These are phyloP conservation scores for Millerago galiae DNA, from an alignment of 805 yeast genomes.

Conservation along the genomic window DNA sequence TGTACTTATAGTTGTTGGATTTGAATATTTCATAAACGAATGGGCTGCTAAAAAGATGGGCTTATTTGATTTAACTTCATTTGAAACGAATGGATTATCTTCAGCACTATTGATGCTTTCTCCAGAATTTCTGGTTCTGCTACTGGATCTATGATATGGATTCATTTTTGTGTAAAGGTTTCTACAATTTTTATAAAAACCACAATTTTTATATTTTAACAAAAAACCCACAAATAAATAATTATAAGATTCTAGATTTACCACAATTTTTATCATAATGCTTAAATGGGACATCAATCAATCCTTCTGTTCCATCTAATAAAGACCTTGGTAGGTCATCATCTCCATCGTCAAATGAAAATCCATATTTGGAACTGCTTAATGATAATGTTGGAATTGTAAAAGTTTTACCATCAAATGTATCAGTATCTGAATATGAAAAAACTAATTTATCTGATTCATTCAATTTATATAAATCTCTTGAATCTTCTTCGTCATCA, in stretches of 20 bases:
- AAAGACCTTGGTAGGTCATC: conserved; percentile 1
- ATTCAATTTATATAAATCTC: background rate
- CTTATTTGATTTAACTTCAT: background rate
- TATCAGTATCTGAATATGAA: background rate
- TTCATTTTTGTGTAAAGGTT: background rate
- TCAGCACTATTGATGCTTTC: background rate
- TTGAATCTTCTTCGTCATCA: background rate
- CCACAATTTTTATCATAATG: background rate
- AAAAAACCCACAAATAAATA: background rate
- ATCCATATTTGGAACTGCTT: background rate
- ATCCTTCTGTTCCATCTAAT: background rate
- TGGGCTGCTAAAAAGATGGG: background rate
- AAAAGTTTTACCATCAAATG: background rate
- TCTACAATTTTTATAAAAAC: too few species aligned
- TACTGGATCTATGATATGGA: conserved; percentile 1
- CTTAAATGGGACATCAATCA: conserved; percentile 6
- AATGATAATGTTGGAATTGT: conserved; percentile 1
- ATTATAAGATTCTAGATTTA: background rate
- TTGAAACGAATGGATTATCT: background rate
- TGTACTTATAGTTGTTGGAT: background rate
- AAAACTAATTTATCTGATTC: background rate
- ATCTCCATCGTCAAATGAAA: background rate
- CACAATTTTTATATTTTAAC: too few species aligned
- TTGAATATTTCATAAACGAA: conserved; percentile 3
- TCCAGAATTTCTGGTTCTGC: background rate